These are phyloP conservation scores for Talaromyces pinophilus DNA, from an alignment of 2,329 filamentous ascomycete genomes.

Conservation along the genomic window DNA sequence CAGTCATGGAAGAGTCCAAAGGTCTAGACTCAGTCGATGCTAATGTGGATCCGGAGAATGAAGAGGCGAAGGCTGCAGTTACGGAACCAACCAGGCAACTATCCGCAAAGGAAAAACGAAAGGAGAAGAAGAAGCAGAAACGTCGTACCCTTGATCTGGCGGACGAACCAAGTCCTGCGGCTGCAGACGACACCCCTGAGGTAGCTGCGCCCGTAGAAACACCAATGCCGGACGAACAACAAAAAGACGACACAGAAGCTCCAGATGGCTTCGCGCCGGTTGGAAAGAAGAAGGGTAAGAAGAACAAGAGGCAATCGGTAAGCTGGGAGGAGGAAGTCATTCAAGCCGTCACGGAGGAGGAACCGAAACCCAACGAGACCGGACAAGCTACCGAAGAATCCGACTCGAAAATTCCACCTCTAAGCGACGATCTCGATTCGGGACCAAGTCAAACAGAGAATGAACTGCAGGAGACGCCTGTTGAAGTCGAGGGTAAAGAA, in stretches of 20 bases:
- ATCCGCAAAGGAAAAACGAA: slow-evolving; percentile 23
- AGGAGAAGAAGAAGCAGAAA: slow-evolving; percentile 32
- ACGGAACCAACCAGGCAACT: slow-evolving; percentile 14
- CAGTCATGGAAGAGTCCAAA: not conserved
- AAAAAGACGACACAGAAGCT: slow-evolving; percentile 22
- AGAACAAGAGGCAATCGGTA: slow-evolving; percentile 45
- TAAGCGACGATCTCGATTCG: slow-evolving; percentile 27
- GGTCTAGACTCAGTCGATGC: not conserved
- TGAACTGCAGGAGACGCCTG: slow-evolving; percentile 32
- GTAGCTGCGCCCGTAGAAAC: slow-evolving; percentile 1
- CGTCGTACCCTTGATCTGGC: slow-evolving; percentile 27
- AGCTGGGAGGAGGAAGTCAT: slow-evolving; percentile 28
- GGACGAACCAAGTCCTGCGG: slow-evolving; percentile 24
- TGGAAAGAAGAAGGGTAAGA: slow-evolving; percentile 51
- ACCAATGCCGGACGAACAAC: slow-evolving; percentile 24
- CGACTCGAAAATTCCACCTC: slow-evolving; percentile 24
- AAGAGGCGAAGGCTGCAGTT: not conserved
- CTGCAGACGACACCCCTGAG: slow-evolving; percentile 22
- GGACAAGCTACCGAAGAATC: slow-evolving; percentile 7
- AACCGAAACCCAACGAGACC: slow-evolving; percentile 19
- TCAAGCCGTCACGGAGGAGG: slow-evolving; percentile 24
- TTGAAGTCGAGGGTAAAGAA: slow-evolving; percentile 49
- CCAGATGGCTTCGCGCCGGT: slow-evolving; percentile 32
- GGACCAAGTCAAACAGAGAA: slow-evolving; percentile 31
- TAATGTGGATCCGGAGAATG: not conserved